phyloP scores from a whole-genome alignment of 225 moss, liverwort and hornwort species.

The Pseudoscleropodium purum region DNA sequence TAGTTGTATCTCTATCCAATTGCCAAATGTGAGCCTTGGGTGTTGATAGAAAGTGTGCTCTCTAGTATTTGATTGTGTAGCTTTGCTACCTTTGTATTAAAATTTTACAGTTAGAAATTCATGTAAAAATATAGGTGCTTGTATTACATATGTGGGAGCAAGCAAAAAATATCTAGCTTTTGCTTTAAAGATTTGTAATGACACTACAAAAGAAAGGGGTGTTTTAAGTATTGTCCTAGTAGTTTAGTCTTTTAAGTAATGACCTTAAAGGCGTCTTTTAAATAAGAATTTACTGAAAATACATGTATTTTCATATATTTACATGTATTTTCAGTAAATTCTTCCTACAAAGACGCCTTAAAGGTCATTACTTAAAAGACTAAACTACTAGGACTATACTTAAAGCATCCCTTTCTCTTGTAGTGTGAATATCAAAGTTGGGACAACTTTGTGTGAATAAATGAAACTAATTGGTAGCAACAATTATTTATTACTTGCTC shows the following conservation, averaged over 20 bases:
- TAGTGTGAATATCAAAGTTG: background rate
- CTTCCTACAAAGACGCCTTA: no score
- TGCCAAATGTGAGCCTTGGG: background rate
- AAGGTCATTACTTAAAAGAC: no score
- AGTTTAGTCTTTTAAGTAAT: no score
- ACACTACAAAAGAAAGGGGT: no score
- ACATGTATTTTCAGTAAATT: no score
- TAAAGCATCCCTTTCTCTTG: no score
- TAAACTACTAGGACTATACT: no score
- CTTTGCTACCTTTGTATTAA: background rate
- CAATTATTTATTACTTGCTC: background rate
- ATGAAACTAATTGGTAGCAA: background rate
- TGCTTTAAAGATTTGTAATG: background rate
- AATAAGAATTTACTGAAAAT: no score
- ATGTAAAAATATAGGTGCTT: background rate
- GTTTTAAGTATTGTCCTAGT: no score
- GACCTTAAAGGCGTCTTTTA: no score
- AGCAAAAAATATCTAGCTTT: background rate
- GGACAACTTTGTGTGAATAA: background rate
- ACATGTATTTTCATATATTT: no score
- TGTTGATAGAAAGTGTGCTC: background rate
- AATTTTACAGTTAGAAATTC: background rate
- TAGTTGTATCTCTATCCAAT: background rate
- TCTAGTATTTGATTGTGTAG: background rate
- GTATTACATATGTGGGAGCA: background rate